Evolutionary conservation across 1,139 yeast species (phyloP).

Genomic region (Pichia sp.): DNA sequence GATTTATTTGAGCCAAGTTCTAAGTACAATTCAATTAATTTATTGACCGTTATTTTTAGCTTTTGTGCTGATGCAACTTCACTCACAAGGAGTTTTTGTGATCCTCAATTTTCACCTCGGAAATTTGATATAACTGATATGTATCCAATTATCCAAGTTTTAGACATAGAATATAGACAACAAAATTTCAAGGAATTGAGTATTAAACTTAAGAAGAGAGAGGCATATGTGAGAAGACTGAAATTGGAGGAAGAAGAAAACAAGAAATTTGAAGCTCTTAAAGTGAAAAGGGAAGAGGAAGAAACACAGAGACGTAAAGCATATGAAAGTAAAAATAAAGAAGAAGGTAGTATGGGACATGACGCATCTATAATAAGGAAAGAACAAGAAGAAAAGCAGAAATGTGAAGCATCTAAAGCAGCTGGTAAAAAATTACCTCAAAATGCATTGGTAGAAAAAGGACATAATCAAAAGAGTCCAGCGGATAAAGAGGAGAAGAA

Average conservation of each 20-base stretch:
- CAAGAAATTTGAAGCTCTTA: too few species aligned
- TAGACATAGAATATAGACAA: slow-evolving; percentile 16
- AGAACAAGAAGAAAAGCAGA: background rate
- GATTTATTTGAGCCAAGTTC: slow-evolving; percentile 24
- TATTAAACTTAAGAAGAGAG: background rate
- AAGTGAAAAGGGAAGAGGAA: background rate
- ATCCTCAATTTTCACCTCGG: slow-evolving; percentile 19
- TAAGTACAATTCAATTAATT: slow-evolving; percentile 26
- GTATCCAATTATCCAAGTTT: slow-evolving; percentile 17
- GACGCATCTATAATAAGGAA: too few species aligned
- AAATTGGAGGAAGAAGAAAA: background rate
- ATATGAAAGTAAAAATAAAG: background rate
- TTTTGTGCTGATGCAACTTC: slow-evolving; percentile 23
- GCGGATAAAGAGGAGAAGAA: too few species aligned
- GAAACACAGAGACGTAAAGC: background rate
- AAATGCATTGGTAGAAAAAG: background rate
- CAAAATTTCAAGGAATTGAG: background rate
- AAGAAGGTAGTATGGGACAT: too few species aligned
- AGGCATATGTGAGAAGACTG: background rate
- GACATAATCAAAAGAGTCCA: too few species aligned
- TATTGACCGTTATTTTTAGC: slow-evolving; percentile 25
- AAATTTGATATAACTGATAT: slow-evolving; percentile 25
- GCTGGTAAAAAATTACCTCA: background rate
- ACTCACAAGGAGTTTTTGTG: slow-evolving; percentile 19
- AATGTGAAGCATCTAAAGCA: background rate